Percentiles rank a stretch among this genome's conserved stretches.
Conservation (phyloP, 371 early-diverging fungal genomes). For the Mucor piriformis region DNA sequence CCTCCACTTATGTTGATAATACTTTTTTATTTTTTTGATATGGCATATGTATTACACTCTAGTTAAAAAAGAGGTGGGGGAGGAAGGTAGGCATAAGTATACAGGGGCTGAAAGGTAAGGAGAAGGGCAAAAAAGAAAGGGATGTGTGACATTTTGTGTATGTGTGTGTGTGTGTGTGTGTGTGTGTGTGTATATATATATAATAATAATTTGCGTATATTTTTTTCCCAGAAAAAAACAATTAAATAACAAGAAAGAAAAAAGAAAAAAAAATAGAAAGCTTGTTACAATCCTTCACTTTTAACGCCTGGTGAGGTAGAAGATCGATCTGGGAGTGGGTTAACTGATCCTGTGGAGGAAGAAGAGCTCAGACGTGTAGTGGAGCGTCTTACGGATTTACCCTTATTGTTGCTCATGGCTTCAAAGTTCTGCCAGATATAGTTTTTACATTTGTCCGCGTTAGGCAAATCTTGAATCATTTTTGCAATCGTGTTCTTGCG, state of each 20-base stretch:
- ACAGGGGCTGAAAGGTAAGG: too few species aligned
- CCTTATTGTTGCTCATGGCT: constrained; percentile 33
- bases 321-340: not conserved
- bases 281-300: not conserved
- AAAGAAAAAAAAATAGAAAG: not conserved
- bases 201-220: too few species aligned
- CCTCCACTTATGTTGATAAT: too few species aligned
- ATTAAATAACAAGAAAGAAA: too few species aligned
- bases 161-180: not conserved
- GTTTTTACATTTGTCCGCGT: constrained; percentile 70
- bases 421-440: constrained; percentile 74
- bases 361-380: constrained; percentile 14
- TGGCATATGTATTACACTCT: too few species aligned
- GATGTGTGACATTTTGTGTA: not conserved
- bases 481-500: constrained; percentile 83
- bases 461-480: constrained; percentile 86
- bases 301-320: not conserved
- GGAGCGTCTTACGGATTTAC: constrained; percentile 29
- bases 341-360: constrained; percentile 9
- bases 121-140: not conserved
- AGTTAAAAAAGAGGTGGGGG: too few species aligned
- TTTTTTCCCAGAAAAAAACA: too few species aligned
- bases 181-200: not conserved
- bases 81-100: not conserved
- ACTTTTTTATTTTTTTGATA: too few species aligned